These are phyloP conservation scores for Kurtzmaniella quercitrusa DNA, from an alignment of 1,139 yeast species.

Conservation along the genomic window DNA sequence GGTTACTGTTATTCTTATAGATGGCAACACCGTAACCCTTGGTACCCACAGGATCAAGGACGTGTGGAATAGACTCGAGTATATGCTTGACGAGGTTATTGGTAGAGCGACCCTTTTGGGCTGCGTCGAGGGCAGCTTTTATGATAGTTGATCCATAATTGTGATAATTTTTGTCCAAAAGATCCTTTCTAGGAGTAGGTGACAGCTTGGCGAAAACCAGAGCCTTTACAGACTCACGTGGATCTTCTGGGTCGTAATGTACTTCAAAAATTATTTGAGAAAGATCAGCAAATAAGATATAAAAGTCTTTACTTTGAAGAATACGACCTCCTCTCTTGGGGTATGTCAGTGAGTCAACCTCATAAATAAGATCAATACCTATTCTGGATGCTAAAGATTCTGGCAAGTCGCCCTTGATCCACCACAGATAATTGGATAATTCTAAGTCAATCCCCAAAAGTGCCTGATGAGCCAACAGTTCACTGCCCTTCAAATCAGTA, in stretches of 20 bases:
- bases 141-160: conserved; percentile 43
- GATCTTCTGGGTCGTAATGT: conserved; percentile 53
- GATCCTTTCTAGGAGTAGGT: conserved; percentile 46
- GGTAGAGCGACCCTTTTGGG: conserved; percentile 19
- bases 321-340: conserved; percentile 55
- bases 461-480: conserved; percentile 23
- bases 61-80: conserved; percentile 7
- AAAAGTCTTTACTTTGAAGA: conserved; percentile 59
- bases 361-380: conserved; percentile 53
- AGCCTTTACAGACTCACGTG: conserved; percentile 48
- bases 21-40: conserved; percentile 72
- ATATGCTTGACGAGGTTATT: conserved; percentile 17
- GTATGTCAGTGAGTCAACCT: conserved; percentile 58
- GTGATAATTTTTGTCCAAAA: conserved; percentile 48
- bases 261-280: conserved; percentile 62
- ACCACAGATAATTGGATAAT: conserved; percentile 51
- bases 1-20: conserved; percentile 57
- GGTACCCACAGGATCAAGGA: conserved; percentile 58
- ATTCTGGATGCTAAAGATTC: conserved; percentile 41
- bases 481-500: conserved; percentile 9
- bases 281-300: conserved; percentile 69
- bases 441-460: conserved; percentile 28
- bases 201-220: conserved; percentile 39
- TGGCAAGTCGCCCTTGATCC: conserved; percentile 62
- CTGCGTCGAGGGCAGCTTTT: conserved; percentile 33